These are phyloP conservation scores for Arachis monticola DNA, from an alignment of 331 rosid genomes.

Conservation along the genomic window DNA sequence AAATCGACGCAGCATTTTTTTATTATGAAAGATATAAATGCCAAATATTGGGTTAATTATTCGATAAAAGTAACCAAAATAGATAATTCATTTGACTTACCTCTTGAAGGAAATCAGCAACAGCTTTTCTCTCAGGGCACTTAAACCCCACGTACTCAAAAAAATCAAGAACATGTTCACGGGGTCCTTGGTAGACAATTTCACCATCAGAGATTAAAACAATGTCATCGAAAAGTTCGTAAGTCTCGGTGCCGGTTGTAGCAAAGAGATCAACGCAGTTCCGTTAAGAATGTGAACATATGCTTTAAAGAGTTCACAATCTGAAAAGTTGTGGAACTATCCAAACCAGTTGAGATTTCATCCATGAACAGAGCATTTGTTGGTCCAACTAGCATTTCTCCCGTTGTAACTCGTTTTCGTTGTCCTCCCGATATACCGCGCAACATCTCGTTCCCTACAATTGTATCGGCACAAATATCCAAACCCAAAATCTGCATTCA, in stretches of 20 bases:
- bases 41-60: too few relatives aligned
- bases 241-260: conserved; percentile 79
- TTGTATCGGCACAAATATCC: conserved; percentile 72
- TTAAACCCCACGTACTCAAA: conserved; percentile 57
- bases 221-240: conserved; percentile 60
- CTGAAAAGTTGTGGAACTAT: conserved; percentile 68
- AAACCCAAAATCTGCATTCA: conserved; percentile 64
- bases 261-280: conserved; percentile 62
- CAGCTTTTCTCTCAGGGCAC: conserved; percentile 73
- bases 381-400: conserved; percentile 69
- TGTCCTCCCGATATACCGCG: conserved; percentile 44
- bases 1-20: too few relatives aligned
- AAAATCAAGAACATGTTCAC: conserved; percentile 54
- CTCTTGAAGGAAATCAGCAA: conserved; percentile 82
- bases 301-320: conserved; percentile 56
- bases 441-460: conserved; percentile 44
- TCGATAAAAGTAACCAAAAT: too few relatives aligned
- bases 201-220: conserved; percentile 62
- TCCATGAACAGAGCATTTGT: conserved; percentile 66
- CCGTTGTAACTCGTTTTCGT: conserved; percentile 75
- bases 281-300: conserved; percentile 49
- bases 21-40: too few relatives aligned
- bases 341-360: conserved; percentile 70
- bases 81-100: conserved; percentile 12
- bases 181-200: conserved; percentile 65